Base-by-base conservation (phyloP, 331 rosid genomes). In the Saraca asoca region DNA sequence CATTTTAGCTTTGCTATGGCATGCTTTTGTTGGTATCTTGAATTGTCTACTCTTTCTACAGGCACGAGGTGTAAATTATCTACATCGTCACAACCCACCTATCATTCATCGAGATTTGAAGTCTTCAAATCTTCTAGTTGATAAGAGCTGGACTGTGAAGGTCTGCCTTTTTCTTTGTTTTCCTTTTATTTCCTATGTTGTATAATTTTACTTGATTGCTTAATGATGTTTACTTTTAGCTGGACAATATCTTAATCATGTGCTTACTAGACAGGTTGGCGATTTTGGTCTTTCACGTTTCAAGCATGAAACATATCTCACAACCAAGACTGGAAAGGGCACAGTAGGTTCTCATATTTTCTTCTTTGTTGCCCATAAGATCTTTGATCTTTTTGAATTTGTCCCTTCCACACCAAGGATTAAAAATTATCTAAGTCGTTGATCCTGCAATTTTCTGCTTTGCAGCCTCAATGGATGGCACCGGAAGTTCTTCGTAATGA, bases 391-490 rank as follows among this genome's bases (percentile, higher is more conserved):
- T 9, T 83, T 73, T 51, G 66, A 46, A 59, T 59, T 56, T 50
- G 55, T 62, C 52, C 58, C 10, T 39, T 39, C 31, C 31, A 24
- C 2, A 24, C 31, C 31, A 24, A 24, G 1, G 31, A 24, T 1
- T 24, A 24, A 24, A 24, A 24, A 24, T 24, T 24, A 24, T 24
- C 1, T 24, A 1, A 24, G 31, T 24, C 31, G 3, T 67, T 68
- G 33, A 35, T 9, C 35, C 9, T 64, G 43, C 52, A 43, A 56
- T 62, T 73, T 78, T 74, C 48, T 78, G 39, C 63, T 78, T 64
- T 78, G 68, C 48, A 94, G 99, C 99, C 97, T 75, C 99, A 94
- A 83, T 94, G 99, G 99, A 94, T 94, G 99, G 99, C 99, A 64
- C 99, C 99, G 24, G 99, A 94, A 88, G 96, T 94, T 78, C 95